Base-by-base conservation (phyloP, 2,329 filamentous ascomycete genomes). In the Madurella mycetomatis region DNA sequence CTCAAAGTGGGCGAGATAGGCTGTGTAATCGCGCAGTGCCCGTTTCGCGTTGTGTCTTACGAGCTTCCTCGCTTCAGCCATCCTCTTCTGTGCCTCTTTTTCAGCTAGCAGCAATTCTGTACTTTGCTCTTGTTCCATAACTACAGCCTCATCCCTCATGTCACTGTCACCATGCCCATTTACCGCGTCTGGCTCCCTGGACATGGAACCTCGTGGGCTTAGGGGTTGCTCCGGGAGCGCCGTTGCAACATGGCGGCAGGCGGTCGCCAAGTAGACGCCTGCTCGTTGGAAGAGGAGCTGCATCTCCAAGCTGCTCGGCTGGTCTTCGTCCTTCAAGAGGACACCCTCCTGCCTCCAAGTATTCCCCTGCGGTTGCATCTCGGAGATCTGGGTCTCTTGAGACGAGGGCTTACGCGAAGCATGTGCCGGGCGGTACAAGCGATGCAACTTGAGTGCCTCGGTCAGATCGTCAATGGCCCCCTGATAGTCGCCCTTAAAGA, bases 211-310 rank as follows among this genome's bases (percentile, higher is more conserved):
- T 32, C 13, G 42, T 40, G 16, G 37, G 5, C 30, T 7, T 41
- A 37, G 44, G 44, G 8, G 53, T 40, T 11, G 30, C 17, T 40
- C 18, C 2, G 62, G 48, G 2, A 66, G 56, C 41, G 85, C 81
- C 16, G 72, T 70, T 54, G 80, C 72, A 42, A 91, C 80, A 64
- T 85, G 73, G 53, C 84, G 76, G 63, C 83, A 89, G 12, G 90
- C 88, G 63, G 90, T 76, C 4, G 81, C 82, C 37, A 95, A 74
- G 67, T 92, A 88, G 5, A 84, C 83, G 5, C 82, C 81, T 1
- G 84, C 90, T 44, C 90, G 81, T 61, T 92, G 86, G 67, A 94
- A 92, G 4, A 89, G 70, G 4, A 94, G 69, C 65, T 94, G 90
- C 46, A 80, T 77, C 66, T 90, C 86, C 59, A 92, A 74, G 66